phyloP scores from a whole-genome alignment of 2,329 filamentous ascomycete genomes.

The Aspergillus jensenii region DNA sequence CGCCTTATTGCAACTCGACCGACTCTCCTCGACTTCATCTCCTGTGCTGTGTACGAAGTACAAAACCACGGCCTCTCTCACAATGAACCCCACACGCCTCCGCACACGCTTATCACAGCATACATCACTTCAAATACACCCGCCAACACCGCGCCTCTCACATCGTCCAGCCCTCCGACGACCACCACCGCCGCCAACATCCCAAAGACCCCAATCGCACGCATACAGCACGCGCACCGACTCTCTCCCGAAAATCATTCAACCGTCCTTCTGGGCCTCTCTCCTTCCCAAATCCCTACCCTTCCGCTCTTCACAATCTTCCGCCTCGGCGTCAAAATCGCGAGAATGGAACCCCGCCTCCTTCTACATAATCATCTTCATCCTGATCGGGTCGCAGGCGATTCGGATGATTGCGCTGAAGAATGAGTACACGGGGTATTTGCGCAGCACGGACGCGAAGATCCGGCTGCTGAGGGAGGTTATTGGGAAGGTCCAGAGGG shows the following conservation, averaged over 20 bases:
- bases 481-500: constrained; percentile 47
- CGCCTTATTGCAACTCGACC: background rate
- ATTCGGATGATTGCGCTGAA: constrained; percentile 86
- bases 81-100: constrained; percentile 17
- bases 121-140: background rate
- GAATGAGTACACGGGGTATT: constrained; percentile 71
- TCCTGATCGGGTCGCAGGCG: constrained; percentile 90
- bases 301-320: constrained; percentile 14
- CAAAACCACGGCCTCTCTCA: constrained; percentile 13
- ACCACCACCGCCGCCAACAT: constrained; percentile 2
- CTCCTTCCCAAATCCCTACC: constrained; percentile 14
- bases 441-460: constrained; percentile 74
- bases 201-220: constrained; percentile 1
- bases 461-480: constrained; percentile 72
- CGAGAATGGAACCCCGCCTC: constrained; percentile 78
- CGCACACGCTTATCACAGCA: background rate
- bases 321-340: constrained; percentile 39
- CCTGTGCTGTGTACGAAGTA: background rate
- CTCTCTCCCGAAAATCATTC: constrained; percentile 17
- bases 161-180: background rate
- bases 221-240: background rate
- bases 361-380: constrained; percentile 77
- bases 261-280: constrained; percentile 64
- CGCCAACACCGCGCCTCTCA: background rate
- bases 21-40: constrained; percentile 11